phyloP scores from a whole-genome alignment of 495 filamentous ascomycete species.

The Chaetomium tenue region DNA sequence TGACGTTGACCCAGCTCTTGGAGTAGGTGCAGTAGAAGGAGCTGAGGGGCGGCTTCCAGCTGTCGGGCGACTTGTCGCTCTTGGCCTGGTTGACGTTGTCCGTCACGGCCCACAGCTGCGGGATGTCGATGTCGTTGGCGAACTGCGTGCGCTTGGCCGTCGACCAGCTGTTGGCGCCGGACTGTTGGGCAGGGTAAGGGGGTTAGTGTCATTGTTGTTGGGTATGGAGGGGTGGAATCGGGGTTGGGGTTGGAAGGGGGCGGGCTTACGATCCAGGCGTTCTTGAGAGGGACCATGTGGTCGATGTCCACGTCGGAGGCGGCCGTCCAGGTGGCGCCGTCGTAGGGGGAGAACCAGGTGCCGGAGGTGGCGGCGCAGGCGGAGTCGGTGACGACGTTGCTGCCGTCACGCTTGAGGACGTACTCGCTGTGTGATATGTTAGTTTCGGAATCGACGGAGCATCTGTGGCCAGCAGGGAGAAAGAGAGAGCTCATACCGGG shows the following conservation, averaged over 20 bases:
- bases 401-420: slow-evolving; percentile 68
- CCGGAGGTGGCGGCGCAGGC: slow-evolving; percentile 60
- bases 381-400: slow-evolving; percentile 48
- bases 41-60: slow-evolving; percentile 66
- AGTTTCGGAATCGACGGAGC: background rate
- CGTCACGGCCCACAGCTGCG: slow-evolving; percentile 72
- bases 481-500: slow-evolving; percentile 27
- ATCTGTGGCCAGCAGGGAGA: no score
- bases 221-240: no score
- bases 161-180: slow-evolving; percentile 58
- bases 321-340: slow-evolving; percentile 65
- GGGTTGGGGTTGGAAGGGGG: background rate
- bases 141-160: slow-evolving; percentile 60
- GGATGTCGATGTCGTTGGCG: slow-evolving; percentile 69
- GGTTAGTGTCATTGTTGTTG: background rate
- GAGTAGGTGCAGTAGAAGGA: slow-evolving; percentile 76
- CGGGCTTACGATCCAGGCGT: slow-evolving; percentile 64
- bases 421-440: slow-evolving; percentile 49
- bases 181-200: slow-evolving; percentile 30
- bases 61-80: slow-evolving; percentile 65
- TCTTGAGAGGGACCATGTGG: slow-evolving; percentile 70
- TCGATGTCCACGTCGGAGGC: slow-evolving; percentile 71
- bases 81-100: slow-evolving; percentile 70
- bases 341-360: slow-evolving; percentile 64
- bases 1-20: slow-evolving; percentile 67